Base-by-base conservation (phyloP, 2,329 filamentous ascomycete genomes). In the Colletotrichum nymphaeae region DNA sequence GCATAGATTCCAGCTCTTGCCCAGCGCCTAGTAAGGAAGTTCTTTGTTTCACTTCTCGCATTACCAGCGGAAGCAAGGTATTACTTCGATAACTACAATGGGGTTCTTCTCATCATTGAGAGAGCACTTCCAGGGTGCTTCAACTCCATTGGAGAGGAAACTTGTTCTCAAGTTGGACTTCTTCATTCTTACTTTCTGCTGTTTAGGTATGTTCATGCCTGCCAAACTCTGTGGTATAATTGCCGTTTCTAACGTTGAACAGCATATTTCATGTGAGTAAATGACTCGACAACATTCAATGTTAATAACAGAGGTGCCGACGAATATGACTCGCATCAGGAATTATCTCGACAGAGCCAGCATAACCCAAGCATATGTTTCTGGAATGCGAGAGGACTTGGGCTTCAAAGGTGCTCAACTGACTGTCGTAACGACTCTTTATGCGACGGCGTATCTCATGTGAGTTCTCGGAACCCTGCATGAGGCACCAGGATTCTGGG, bases 101-200 rank as follows among this genome's bases (percentile, higher is more conserved):
- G 32, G 52, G 7, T 35, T 26, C 4, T 30, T 66, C 26, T 49
- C 63, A 6, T 52, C 56, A 26, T 46, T 66, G 63, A 52, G 53
- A 9, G 9, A 58, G 9, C 63, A 66, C 63, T 66, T 58, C 35
- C 32, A 58, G 19, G 63, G 53, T 24, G 63, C 63, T 28, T 49
- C 63, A 0, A 28, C 63, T 32, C 16, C 63, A 32, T 5, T 42
- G 35, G 63, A 66, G 53, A 66, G 57, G 19, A 32, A 58, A 5
- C 65, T 68, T 5, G 28, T 68, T 16, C 32, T 63, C 19, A 68
- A 68, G 12, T 32, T 68, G 3, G 65, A 68, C 28, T 62, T 68
- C 26, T 68, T 68, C 57, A 68, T 68, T 19, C 56, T 68, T 1
- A 68, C 65, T 7, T 68, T 63, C 56, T 68, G 65, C 28, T 68